Base-by-base conservation (phyloP, 1,284 basidiomycete species). In the Xerocomus nothofagi region DNA sequence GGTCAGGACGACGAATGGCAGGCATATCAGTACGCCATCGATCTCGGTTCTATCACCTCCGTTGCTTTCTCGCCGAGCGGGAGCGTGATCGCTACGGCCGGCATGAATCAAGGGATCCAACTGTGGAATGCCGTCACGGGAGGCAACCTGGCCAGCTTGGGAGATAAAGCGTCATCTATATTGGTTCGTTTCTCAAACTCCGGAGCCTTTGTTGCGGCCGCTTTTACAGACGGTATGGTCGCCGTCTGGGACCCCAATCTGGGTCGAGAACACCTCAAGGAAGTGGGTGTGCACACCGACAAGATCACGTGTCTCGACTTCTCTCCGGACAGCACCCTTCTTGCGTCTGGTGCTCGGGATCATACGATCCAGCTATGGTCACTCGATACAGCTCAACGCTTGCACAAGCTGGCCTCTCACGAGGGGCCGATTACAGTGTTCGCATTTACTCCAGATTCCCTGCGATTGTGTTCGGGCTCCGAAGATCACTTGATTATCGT, bases 231-330 rank as follows among this genome's bases (percentile, higher is more conserved):
- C 2, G 47, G 51, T 11, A 51, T 32, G 31, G 45, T 62, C 20
- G 37, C 46, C 4, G 44, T 61, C 15, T 62, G 60, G 60, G 59
- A 60, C 26, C 51, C 50, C 5, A 38, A 24, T 11, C 27, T 59
- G 6, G 58, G 59, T 10, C 33, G 45, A 17, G 46, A 58, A 18
- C 44, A 53, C 20, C 21, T 55, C 12, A 55, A 44, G 33, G 43
- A 50, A 18, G 18, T 12, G 5, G 48, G 29, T 4, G 20, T 9
- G 1, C 57, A 57, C 20, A 44, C 42, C 6, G 30, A 47, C 1
- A 5, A 2, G 15, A 53, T 60, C 30, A 51, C 49, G 1, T 60
- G 41, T 15, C 42, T 59, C 9, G 50, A 48, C 10, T 57, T 59
- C 30, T 62, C 60, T 3, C 51, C 51, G 0, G 49, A 61, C 29